Base-by-base conservation (phyloP, 1,139 yeast species). In the Pneumocystis murina region DNA sequence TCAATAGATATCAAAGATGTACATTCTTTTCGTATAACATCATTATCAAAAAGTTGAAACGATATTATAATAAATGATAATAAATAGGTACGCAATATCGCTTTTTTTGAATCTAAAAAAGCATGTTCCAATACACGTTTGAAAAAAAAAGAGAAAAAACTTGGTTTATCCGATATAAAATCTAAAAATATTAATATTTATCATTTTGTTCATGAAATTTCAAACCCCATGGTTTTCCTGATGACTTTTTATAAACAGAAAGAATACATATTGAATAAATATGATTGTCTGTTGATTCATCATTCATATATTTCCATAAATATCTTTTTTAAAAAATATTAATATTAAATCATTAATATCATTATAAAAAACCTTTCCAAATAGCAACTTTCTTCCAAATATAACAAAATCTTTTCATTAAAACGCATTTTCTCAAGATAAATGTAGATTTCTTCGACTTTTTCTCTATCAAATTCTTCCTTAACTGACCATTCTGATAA, bases 251-350 rank as follows among this genome's bases (percentile, higher is more conserved):
- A n/a, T 62, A 66, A 14, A 67, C 63, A 3, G 64, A 65, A 17
- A 70, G 61, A 24, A 69, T 65, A 12, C 75, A 72, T 16, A 79
- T 70, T 62, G 77, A 70, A 62, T 76, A 75, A 3, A 79, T 71
- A 67, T 80, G 83, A 33, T 72, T 75, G 54, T 73, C 70, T 1
- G 79, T 72, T 6, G 75, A 72, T 63, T 79, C 80, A 17, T 70
- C 72, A 61, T 75, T 75, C 65, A 79, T 79, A 60, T 70, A 68
- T 4, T 72, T 73, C 83, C 82, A 80, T 14, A 79, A 71, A 57
- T 69, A 74, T 43, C 71, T 66, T 38, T 63, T 59, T 30, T 36
- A 41, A 5, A 17, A 39, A 16, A 40, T n/a, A 43, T 59, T 28
- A 55, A 30, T 48, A 66, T 70, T 62, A 61, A 68, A 65, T 57